Evolutionary conservation across 352 stramenopile genomes (phyloP).

Genomic region (Phytophthora colocasiae): DNA sequence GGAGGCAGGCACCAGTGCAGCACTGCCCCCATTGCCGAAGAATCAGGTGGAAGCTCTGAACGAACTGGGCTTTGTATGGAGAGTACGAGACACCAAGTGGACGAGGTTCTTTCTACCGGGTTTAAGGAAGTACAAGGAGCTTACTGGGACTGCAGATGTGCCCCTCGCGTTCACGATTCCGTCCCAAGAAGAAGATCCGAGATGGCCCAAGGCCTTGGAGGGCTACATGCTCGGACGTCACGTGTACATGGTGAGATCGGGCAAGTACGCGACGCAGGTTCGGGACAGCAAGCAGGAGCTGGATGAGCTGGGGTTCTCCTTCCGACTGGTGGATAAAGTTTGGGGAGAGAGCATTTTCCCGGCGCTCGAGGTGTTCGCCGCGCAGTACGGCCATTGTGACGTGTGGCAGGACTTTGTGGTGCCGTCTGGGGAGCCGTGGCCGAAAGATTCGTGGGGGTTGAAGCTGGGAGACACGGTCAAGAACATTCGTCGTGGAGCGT

Average conservation of each 20-base stretch:
- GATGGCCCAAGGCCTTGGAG: constrained; percentile 58
- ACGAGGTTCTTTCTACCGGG: constrained; percentile 72
- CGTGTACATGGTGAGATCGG: constrained; percentile 72
- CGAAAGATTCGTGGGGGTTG: constrained; percentile 81
- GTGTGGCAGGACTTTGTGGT: constrained; percentile 94
- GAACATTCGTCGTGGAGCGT: constrained; percentile 89
- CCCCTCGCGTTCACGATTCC: constrained; percentile 73
- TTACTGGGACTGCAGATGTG: constrained; percentile 66
- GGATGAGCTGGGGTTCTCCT: constrained; percentile 66
- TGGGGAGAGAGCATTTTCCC: constrained; percentile 78
- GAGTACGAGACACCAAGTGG: constrained; percentile 79
- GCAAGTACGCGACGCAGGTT: constrained; percentile 63
- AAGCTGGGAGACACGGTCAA: constrained; percentile 92
- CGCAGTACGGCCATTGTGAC: constrained; percentile 89
- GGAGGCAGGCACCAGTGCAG: not conserved
- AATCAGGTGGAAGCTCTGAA: constrained; percentile 84
- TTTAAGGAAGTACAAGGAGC: constrained; percentile 58
- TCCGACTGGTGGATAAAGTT: constrained; percentile 60
- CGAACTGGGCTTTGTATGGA: constrained; percentile 93
- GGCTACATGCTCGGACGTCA: constrained; percentile 70
- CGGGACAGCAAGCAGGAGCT: constrained; percentile 49
- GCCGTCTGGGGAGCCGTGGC: constrained; percentile 75
- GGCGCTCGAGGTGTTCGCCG: constrained; percentile 85
- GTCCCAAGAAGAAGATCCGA: constrained; percentile 26
- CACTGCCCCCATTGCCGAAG: constrained; percentile 49